Evolutionary conservation across 2,329 filamentous ascomycete genomes (phyloP).

Genomic region (Nothophoma quercina): DNA sequence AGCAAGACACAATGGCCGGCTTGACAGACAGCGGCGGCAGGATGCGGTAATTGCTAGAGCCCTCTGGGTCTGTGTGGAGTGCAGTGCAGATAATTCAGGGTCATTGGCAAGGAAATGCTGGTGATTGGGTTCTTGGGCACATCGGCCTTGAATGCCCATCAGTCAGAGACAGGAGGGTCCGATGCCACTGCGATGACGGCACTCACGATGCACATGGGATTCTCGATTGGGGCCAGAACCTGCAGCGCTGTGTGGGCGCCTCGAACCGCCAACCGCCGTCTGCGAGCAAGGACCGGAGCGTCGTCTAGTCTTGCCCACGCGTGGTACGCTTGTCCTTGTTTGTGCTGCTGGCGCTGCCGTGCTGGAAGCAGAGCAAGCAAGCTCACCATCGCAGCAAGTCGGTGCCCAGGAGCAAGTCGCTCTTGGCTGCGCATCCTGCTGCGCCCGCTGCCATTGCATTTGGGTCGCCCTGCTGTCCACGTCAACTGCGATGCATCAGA

Average conservation of each 20-base stretch:
- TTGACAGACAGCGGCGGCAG: constrained; percentile 15
- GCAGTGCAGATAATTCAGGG: background rate
- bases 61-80: constrained; percentile 3
- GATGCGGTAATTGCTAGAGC: constrained; percentile 16
- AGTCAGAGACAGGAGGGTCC: background rate
- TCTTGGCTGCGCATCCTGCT: constrained; percentile 7
- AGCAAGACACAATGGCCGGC: constrained; percentile 24
- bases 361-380: constrained; percentile 5
- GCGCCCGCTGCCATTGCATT: background rate
- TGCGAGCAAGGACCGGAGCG: constrained; percentile 6
- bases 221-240: constrained; percentile 12
- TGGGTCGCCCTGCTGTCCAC: constrained; percentile 8
- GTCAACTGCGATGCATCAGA: background rate
- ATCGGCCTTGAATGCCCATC: background rate
- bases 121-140: background rate
- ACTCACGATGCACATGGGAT: constrained; percentile 13
- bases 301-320: background rate
- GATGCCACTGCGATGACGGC: constrained; percentile 13
- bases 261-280: too few relatives aligned
- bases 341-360: background rate
- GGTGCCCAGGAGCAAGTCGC: background rate
- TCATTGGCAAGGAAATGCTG: constrained; percentile 2
- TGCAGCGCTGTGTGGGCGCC: constrained; percentile 6
- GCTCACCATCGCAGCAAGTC: background rate
- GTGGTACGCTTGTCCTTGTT: background rate